A percentile compares a stretch with the other conserved stretches of the same genome.
Evolutionary conservation across 1,139 yeast genomes (phyloP).

Genomic region (Nakaseomyces sp.): DNA sequence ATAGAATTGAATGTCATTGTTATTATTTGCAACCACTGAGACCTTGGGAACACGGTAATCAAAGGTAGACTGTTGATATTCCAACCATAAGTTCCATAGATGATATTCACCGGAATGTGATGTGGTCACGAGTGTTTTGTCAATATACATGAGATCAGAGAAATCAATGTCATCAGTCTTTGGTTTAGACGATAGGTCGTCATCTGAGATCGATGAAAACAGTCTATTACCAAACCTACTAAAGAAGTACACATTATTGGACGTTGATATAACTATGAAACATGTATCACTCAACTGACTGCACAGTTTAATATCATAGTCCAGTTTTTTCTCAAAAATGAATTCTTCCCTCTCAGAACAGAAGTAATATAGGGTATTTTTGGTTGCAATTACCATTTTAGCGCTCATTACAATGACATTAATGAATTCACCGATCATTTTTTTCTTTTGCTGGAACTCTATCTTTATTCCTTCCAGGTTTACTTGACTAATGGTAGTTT

Average conservation of each 20-base stretch:
- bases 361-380: not conserved
- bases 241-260: conserved; percentile 18
- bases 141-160: conserved; percentile 20
- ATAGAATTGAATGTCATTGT: conserved; percentile 24
- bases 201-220: conserved; percentile 15
- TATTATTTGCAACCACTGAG: conserved; percentile 18
- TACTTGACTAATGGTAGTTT: conserved; percentile 13
- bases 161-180: not conserved
- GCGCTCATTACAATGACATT: not conserved
- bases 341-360: conserved; percentile 3
- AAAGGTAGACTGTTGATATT: conserved; percentile 14
- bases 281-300: conserved; percentile 16
- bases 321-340: not conserved
- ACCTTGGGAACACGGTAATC: conserved; percentile 21
- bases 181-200: not conserved
- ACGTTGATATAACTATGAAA: conserved; percentile 17
- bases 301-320: conserved; percentile 14
- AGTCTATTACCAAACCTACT: conserved; percentile 25
- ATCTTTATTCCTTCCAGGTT: conserved; percentile 9
- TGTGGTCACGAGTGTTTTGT: conserved; percentile 17
- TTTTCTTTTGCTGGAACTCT: not conserved
- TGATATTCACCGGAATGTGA: conserved; percentile 23
- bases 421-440: not conserved
- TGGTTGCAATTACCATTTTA: not conserved
- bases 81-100: conserved; percentile 27